Base-by-base conservation (phyloP, 306 rosid genomes). In the Phaseolus lunatus region DNA sequence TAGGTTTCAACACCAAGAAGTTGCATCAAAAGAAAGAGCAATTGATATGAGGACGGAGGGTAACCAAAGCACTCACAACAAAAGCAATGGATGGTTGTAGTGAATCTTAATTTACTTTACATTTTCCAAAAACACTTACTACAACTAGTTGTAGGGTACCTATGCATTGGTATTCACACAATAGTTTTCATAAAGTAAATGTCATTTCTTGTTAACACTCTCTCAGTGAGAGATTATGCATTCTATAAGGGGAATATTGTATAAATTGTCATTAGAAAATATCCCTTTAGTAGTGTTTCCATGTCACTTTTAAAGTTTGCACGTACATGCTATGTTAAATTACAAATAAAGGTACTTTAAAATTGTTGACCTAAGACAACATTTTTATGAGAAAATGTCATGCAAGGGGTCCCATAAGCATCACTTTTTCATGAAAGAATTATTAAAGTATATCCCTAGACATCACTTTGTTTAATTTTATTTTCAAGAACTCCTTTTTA, bases 71-170 rank as follows among this genome's bases (percentile, higher is more conserved):
- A 48, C 20, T 72, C 73, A 48, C 4, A 41, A 37, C 73, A 48
- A 57, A 65, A 70, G 39, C 24, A 64, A 72, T 23, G 73, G 70
- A 73, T 67, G 66, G 85, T 26, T 81, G 10, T 19, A 31, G 11
- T 62, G 66, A 72, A 77, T 11, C 6, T 15, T 50, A 5, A n/a
- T 49, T 15, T 48, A 22, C 12, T 48, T 18, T 20, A 67, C 11
- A 77, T 35, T 29, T 66, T 72, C 29, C 29, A 37, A 24, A 44
- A 71, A 52, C 50, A 29, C 1, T 20, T 69, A 13, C 8, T 16
- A 27, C 10, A 79, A 33, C 4, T n/a, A n/a, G n/a, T 13, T 24
- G 39, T 63, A 23, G 5, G 54, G 41, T 72, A 22, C 3, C 58
- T 15, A 2, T 31, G 3, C n/a, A 63, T 62, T 16, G 27, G 31